Evolutionary conservation across 2,329 filamentous ascomycete species (phyloP).

Genomic region (Chalaropsis thielavioides): DNA sequence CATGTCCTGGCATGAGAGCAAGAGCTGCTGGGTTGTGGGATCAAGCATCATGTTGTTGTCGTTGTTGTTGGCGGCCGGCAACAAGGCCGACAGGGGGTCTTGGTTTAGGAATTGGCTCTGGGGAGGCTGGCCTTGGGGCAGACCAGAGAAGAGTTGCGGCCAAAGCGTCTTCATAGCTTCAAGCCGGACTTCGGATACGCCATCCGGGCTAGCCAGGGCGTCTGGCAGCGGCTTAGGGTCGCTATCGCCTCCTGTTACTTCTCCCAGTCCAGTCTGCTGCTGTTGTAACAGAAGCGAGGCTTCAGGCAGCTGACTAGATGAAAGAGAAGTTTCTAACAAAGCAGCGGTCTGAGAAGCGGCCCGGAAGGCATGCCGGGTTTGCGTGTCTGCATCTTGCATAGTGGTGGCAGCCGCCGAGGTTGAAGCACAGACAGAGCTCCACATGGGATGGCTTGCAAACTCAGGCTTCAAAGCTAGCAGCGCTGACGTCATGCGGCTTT

Average conservation of each 20-base stretch:
- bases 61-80: not conserved
- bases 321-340: not conserved
- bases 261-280: not conserved
- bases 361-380: not conserved
- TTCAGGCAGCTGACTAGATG: not conserved
- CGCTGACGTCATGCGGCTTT: constrained; percentile 5
- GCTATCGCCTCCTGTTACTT: not conserved
- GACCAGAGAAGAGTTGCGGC: constrained; percentile 1
- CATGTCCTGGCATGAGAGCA: not conserved
- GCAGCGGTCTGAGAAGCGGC: not conserved
- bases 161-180: constrained; percentile 1
- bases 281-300: not conserved
- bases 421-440: not conserved
- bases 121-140: not conserved
- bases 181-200: not conserved
- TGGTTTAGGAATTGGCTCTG: not conserved
- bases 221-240: not conserved
- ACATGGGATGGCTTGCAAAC: constrained; percentile 9
- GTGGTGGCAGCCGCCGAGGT: not conserved
- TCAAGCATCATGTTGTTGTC: not conserved
- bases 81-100: not conserved
- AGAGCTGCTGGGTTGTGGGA: not conserved
- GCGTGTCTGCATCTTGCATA: not conserved
- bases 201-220: not conserved
- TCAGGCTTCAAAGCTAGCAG: constrained; percentile 9